Percentiles rank a stretch among this genome's conserved stretches.
Conservation (phyloP, 768 basidiomycete genomes). For the Suillus sp. region DNA sequence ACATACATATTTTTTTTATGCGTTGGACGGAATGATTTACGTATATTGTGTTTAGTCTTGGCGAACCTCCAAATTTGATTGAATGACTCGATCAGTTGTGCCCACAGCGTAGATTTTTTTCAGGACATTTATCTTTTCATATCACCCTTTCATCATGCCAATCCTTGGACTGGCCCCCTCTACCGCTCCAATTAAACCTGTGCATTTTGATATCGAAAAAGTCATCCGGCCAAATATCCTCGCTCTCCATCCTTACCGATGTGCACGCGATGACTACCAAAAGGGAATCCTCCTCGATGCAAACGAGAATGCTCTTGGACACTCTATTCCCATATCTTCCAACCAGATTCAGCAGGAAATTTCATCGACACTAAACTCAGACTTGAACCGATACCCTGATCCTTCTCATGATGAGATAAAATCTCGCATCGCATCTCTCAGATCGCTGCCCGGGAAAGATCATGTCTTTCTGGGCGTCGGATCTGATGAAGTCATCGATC, state of each 20-base stretch:
- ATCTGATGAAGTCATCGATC: constrained; percentile 94
- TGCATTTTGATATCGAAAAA: constrained; percentile 82
- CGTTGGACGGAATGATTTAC: neutral
- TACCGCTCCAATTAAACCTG: constrained; percentile 49
- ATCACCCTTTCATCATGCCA: constrained; percentile 45
- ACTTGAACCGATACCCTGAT: constrained; percentile 91
- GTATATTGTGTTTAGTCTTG: neutral
- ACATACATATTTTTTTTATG: neutral
- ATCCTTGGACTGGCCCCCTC: constrained; percentile 62
- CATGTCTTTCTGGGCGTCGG: constrained; percentile 95
- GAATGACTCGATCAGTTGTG: constrained; percentile 6
- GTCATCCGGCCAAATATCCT: constrained; percentile 96
- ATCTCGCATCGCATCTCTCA: constrained; percentile 66
- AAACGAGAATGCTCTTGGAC: constrained; percentile 95
- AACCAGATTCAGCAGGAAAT: constrained; percentile 37
- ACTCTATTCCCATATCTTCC: constrained; percentile 59
- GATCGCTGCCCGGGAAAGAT: constrained; percentile 61
- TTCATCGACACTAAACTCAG: constrained; percentile 43
- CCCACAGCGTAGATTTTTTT: neutral
- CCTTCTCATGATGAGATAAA: constrained; percentile 86
- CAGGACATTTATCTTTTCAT: neutral
- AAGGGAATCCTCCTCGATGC: constrained; percentile 92
- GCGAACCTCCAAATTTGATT: neutral
- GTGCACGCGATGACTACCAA: constrained; percentile 94
- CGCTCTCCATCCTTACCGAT: constrained; percentile 88